Base-by-base conservation (phyloP, 1,139 yeast species). In the Blastobotrys persicus region DNA sequence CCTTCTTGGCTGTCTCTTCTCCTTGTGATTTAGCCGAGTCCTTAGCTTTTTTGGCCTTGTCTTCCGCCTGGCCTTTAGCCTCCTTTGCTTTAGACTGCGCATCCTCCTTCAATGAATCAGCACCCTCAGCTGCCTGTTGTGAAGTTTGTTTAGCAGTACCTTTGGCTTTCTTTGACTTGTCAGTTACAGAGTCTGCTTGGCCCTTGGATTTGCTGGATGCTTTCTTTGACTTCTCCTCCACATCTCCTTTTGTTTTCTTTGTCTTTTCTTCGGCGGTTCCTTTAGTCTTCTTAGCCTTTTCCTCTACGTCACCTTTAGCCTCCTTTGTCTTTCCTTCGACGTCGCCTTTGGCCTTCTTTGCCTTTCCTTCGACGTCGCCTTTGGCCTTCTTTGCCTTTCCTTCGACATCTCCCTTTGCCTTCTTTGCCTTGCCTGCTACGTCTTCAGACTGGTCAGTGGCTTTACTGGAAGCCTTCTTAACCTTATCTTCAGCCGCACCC, bases 401-500 rank as follows among this genome's bases (percentile, higher is more conserved):
- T 23, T 51, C 56, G 2, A 48, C 46, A 17, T 38, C 46, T 16
- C 45, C 50, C 34, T 40, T 42, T 17, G 48, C 39, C 32, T 46
- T 50, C 14, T 46, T 51, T 7, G 31, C 31, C 7, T 18, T 11
- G 17, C n/a, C 41, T 19, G 18, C 12, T 18, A 44, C 44, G 23
- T 39, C 49, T 37, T 32, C 43, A 14, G 44, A 16, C 7, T 46
- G 51, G 5, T 31, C 43, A 16, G 53, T 49, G 6, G 53, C 42
- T 9, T 44, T 44, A 16, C 50, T 46, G 9, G 49, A 50, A 7
- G 37, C 44, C 14, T 35, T 20, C 4, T 40, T 38, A 17, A 42
- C 42, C 17, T 45, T 55, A 11, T 28, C 49, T 16, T 62, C 69
- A 7, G 32, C 43, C 9, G 67, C 59, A 2, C 74, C 76, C 48